Evolutionary conservation across 2,329 filamentous ascomycete genomes (phyloP).

Genomic region (Cytospora chrysosperma): DNA sequence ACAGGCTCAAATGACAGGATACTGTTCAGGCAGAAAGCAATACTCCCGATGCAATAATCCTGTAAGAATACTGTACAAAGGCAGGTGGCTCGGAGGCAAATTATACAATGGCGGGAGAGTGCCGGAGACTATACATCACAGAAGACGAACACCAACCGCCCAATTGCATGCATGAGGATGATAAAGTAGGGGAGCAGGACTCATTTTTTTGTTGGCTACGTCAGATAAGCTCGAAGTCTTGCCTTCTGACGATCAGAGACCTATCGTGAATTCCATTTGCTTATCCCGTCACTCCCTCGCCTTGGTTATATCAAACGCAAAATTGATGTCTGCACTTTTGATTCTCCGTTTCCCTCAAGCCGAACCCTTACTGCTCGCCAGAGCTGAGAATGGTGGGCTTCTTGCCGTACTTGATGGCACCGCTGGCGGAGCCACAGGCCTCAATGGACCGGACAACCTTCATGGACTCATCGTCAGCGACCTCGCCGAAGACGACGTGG

Average conservation of each 20-base stretch:
- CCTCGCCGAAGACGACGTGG: constrained; percentile 84
- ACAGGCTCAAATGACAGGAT: not conserved
- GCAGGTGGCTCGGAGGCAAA: not conserved
- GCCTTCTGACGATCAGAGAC: constrained; percentile 9
- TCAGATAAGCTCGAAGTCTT: constrained; percentile 5
- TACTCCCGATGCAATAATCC: not conserved
- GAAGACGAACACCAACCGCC: not conserved
- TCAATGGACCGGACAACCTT: constrained; percentile 60
- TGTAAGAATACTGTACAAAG: not conserved
- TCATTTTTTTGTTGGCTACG: constrained; percentile 13
- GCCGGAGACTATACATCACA: not conserved
- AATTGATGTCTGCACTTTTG: not conserved
- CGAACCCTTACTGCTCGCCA: constrained; percentile 47
- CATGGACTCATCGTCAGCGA: constrained; percentile 51
- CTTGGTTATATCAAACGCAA: constrained; percentile 1
- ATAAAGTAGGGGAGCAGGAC: constrained; percentile 10
- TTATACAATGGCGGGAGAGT: not conserved
- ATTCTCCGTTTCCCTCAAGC: not conserved
- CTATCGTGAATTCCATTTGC: constrained; percentile 10
- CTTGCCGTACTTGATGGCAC: constrained; percentile 55
- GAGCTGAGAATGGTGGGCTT: constrained; percentile 57
- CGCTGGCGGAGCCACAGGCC: constrained; percentile 56
- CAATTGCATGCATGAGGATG: not conserved
- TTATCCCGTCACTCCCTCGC: constrained; percentile 4
- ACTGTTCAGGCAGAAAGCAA: not conserved